Base-by-base conservation (phyloP, 805 yeast genomes). In the Brettanomyces bruxellensis region DNA sequence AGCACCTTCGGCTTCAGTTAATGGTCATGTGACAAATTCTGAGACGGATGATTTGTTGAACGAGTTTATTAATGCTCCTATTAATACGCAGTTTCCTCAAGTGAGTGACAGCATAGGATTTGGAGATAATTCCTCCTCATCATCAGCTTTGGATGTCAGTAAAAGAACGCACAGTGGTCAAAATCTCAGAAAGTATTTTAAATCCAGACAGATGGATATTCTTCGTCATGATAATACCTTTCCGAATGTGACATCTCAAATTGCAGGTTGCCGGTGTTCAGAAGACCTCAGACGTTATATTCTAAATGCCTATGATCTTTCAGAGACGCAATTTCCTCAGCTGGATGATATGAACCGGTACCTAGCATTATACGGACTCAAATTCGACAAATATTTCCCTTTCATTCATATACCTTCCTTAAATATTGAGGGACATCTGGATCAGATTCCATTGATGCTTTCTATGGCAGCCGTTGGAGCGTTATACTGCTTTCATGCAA, bases 401-500 rank as follows among this genome's bases (percentile, higher is more conserved):
- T 88, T 89, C 60, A 77, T 90, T 51, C 96, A 89, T 64, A 66
- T 84, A 41, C 86, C 86, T 22, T 75, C 75, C 43, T 71, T 77
- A 50, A 65, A 67, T 42, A 72, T 60, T 25, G 68, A 67, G 69
- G 66, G 73, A 60, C 59, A 73, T 64, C 62, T 80, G 59, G 61
- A 79, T 58, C 68, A 71, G 58, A 69, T 75, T 45, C 90, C 95
- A 2, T 70, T 90, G 41, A 60, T 87, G 5, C 67, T 89, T 46
- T 79, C 95, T 3, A 84, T 89, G 76, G 84, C 93, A 1, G 83
- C 95, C 13, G 78, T 90, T 48, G 98, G 98, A 39, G 95, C 96
- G 0, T 70, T 90, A 23, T 87, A 86, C 57, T 79, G 87, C 0
- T 87, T 84, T 65, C 89, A 85, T 56, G 84, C 88, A 32, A 67